Percentiles rank a stretch among this genome's conserved stretches.
Conservation (phyloP, 305 asterid species). For the Ajuga reptans region DNA sequence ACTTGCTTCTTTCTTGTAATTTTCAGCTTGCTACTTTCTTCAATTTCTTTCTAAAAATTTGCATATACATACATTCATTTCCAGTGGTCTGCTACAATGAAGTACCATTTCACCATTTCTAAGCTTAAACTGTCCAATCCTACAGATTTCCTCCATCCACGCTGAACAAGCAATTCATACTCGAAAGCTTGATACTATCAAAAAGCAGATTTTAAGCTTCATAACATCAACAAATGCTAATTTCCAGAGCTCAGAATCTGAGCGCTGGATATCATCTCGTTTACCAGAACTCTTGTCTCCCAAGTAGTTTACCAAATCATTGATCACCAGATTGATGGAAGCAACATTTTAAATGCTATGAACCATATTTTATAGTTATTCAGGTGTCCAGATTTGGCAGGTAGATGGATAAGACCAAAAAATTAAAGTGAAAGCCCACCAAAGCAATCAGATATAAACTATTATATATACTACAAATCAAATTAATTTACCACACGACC, state of each 20-base stretch:
- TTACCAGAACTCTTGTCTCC: background rate
- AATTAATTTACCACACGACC: conserved; percentile 68
- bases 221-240: background rate
- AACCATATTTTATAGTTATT: background rate
- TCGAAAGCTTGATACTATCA: background rate
- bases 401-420: conserved; percentile 11
- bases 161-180: background rate
- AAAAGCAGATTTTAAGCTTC: background rate
- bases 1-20: background rate
- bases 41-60: background rate
- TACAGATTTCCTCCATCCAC: background rate
- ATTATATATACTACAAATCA: conserved; percentile 10
- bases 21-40: background rate
- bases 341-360: background rate
- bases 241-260: background rate
- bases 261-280: background rate
- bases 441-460: conserved; percentile 17
- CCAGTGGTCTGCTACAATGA: background rate
- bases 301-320: background rate
- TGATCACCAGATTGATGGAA: background rate
- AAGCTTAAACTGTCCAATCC: background rate
- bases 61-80: background rate
- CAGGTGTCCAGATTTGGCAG: background rate
- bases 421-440: conserved; percentile 10
- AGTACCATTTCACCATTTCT: background rate